Evolutionary conservation across 2,329 filamentous ascomycete genomes (phyloP), one percentile per base, ranked within the genome.

Genomic region (Phoma sp.): DNA sequence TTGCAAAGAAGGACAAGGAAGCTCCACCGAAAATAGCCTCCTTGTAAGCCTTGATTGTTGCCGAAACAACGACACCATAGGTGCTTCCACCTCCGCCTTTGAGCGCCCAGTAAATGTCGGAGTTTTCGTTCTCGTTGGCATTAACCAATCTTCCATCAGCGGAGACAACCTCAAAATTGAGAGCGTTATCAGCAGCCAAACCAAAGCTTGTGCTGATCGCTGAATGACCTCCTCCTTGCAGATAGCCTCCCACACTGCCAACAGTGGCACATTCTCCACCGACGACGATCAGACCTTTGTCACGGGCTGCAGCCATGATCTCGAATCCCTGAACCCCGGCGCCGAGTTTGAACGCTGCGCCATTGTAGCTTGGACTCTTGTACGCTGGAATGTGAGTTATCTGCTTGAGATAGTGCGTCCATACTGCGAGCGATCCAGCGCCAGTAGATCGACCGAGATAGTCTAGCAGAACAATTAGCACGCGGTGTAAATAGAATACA

Each of bases 141-240:
- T 49, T 66, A 2, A 70, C 50, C 27, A 66, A 47, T 14, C 49
- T 49, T 2, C 61, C 64, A 40, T 37, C 32, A 1, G 68, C 62
- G 14, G 69, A 66, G 2, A 67, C 65, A 25, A 70, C 65, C 30
- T 68, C 52, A 23, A 59, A 60, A 7, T 57, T 50, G 2, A 65
- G 40, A 4, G 68, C 62, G 9, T 68, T 62, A 41, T 71, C 68
- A 5, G 60, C 65, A 4, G 60, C 61, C 22, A 71, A 60, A 3
- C 68, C 68, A 59, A 79, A 80, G 41, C 77, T 70, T 23, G 75
- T 74, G 14, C 77, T 78, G 37, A 85, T 64, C 5, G 80, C 80
- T 8, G 77, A 79, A 67, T 86, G 81, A 0, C 83, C 83, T 27
- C 47, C 40, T 40, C 80, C 61, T 24, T 60, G 52, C 1, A 57